Conservation (phyloP, 768 basidiomycete species). For the Termitomyces sp. region DNA sequence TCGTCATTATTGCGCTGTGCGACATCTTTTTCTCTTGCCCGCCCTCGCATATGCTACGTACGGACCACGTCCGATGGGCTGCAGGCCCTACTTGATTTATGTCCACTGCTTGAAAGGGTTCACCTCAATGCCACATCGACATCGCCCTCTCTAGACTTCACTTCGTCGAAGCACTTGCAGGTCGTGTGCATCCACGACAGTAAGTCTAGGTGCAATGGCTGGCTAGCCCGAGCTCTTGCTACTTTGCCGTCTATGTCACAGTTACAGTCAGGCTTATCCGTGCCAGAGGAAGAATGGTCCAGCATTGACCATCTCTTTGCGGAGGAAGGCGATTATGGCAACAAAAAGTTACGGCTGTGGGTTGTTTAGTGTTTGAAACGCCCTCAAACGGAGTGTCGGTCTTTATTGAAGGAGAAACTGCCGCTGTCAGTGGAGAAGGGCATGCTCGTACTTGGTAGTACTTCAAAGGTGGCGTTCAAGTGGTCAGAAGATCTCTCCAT, state of each 20-base stretch:
- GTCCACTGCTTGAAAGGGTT: not conserved
- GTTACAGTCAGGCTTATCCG: not conserved
- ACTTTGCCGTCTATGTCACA: not conserved
- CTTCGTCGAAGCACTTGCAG: not conserved
- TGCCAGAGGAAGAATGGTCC: not conserved
- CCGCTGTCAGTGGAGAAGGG: not conserved
- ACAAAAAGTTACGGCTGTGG: not conserved
- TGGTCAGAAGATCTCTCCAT: not conserved
- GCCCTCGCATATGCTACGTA: not conserved
- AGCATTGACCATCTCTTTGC: not conserved
- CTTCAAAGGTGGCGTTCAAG: no score
- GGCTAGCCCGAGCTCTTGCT: not conserved
- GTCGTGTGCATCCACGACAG: not conserved
- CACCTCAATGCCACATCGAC: not conserved
- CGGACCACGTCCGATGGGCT: not conserved
- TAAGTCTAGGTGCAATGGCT: not conserved
- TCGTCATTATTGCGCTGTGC: not conserved
- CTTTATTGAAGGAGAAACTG: not conserved
- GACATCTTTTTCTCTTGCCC: not conserved
- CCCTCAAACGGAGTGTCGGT: no score
- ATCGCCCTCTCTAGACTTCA: not conserved
- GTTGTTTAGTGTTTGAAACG: not conserved
- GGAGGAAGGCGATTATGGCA: not conserved
- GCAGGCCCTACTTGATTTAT: not conserved
- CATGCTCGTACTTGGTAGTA: not conserved